phyloP scores from a whole-genome alignment of 2,329 filamentous ascomycete species.

The Biscogniauxia mediterranea region DNA sequence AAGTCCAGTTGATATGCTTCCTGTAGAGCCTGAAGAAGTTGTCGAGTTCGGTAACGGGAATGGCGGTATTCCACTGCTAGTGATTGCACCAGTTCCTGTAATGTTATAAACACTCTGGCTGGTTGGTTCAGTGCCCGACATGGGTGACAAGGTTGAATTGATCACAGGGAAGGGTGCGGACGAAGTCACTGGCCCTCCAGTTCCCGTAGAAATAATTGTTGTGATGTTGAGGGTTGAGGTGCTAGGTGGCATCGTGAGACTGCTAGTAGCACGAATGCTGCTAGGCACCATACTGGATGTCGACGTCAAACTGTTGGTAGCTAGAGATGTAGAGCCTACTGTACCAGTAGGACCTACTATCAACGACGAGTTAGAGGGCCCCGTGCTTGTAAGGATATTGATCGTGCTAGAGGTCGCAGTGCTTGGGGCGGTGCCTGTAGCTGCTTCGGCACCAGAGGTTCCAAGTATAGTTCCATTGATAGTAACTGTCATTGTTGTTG shows the following conservation, averaged over 20 bases:
- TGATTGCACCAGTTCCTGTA: slow-evolving; percentile 1
- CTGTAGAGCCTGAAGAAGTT: background rate
- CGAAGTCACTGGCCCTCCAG: background rate
- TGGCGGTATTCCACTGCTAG: slow-evolving; percentile 4
- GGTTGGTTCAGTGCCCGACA: slow-evolving; percentile 1
- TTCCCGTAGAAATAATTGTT: slow-evolving; percentile 2
- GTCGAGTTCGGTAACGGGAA: slow-evolving; percentile 12
- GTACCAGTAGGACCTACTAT: no score
- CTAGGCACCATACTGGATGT: slow-evolving; percentile 18
- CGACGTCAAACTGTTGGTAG: slow-evolving; percentile 4
- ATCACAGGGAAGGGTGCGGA: slow-evolving; percentile 6
- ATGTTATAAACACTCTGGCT: background rate
- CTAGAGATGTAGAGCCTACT: no score
- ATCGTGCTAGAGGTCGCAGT: slow-evolving; percentile 8
- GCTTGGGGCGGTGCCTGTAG: slow-evolving; percentile 19
- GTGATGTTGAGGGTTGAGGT: slow-evolving; percentile 13
- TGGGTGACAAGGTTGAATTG: slow-evolving; percentile 5
- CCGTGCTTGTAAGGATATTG: slow-evolving; percentile 6
- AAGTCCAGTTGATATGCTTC: slow-evolving; percentile 3
- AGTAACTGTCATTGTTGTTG: slow-evolving; percentile 21
- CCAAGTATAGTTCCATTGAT: slow-evolving; percentile 19
- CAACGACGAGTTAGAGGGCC: background rate
- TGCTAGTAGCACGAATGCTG: slow-evolving; percentile 26
- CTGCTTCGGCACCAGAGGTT: slow-evolving; percentile 22
- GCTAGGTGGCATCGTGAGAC: slow-evolving; percentile 17